Conservation (phyloP, 192 early-diverging fungal species). For the Chytriomyces sp. region DNA sequence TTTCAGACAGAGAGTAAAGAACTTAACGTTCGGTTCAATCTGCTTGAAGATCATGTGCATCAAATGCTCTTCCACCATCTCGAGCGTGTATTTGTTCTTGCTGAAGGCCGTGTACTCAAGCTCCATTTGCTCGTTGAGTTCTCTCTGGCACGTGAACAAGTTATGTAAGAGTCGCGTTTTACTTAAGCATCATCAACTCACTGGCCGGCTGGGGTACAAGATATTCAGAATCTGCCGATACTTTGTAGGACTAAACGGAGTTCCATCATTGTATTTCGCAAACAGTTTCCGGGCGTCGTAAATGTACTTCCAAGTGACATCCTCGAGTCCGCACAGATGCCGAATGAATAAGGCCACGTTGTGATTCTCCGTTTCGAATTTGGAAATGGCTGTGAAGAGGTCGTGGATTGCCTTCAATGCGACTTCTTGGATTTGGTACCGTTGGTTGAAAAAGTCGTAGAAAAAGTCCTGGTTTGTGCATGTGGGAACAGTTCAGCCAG, state of each 20-base stretch:
- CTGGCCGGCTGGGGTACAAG: conserved; percentile 53
- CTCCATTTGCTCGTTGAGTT: conserved; percentile 60
- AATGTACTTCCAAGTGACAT: conserved; percentile 60
- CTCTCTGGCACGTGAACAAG: conserved; percentile 40
- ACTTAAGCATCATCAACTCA: conserved; percentile 13
- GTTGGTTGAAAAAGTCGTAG: conserved; percentile 47
- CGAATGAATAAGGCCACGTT: conserved; percentile 44
- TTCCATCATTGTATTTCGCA: conserved; percentile 29
- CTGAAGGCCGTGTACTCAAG: conserved; percentile 55
- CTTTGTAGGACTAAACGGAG: conserved; percentile 32
- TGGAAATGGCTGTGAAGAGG: conserved; percentile 48
- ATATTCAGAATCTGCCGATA: conserved; percentile 47
- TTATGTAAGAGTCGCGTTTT: neutral
- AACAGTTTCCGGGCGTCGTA: conserved; percentile 46
- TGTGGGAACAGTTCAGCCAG: neutral
- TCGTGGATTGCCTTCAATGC: conserved; percentile 55
- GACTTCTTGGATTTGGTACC: conserved; percentile 53
- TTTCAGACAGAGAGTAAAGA: conserved; percentile 42
- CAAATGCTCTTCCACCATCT: conserved; percentile 53
- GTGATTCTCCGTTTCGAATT: conserved; percentile 19
- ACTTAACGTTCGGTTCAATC: conserved; percentile 52
- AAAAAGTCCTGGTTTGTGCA: conserved; percentile 48
- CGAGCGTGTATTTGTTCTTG: conserved; percentile 52
- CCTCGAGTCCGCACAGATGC: conserved; percentile 52
- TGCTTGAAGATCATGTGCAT: conserved; percentile 51